A percentile compares a stretch with the other conserved stretches of the same genome.
Conservation (phyloP, 192 early-diverging fungal species). For the Pilaira anomala region DNA sequence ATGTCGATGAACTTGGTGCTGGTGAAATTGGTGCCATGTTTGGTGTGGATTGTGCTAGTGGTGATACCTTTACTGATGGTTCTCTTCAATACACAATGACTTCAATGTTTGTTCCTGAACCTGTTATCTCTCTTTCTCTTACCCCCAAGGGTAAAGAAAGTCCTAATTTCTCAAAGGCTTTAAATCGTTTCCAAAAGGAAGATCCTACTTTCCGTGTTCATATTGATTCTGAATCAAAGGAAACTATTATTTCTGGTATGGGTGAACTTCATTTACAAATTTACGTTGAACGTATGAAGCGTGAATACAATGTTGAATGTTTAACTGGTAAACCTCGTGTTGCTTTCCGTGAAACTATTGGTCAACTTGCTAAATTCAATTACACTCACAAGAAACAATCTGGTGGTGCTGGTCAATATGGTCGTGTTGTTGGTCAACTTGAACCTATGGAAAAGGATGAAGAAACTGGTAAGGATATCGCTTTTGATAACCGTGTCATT, state of each 20-base stretch:
- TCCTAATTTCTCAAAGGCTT: slow-evolving; percentile 61
- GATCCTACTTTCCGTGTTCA: slow-evolving; percentile 85
- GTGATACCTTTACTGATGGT: slow-evolving; percentile 97
- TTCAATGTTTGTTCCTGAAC: slow-evolving; percentile 96
- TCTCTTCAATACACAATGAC: slow-evolving; percentile 78
- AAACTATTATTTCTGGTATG: slow-evolving; percentile 89
- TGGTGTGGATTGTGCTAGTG: slow-evolving; percentile 94
- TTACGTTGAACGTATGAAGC: slow-evolving; percentile 97
- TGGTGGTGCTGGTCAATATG: slow-evolving; percentile 96
- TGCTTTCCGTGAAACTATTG: slow-evolving; percentile 94
- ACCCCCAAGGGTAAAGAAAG: slow-evolving; percentile 89
- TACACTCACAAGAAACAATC: slow-evolving; percentile 99
- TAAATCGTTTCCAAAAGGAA: slow-evolving; percentile 81
- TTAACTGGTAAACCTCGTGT: slow-evolving; percentile 96
- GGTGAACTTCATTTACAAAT: slow-evolving; percentile 86
- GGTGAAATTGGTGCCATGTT: slow-evolving; percentile 99
- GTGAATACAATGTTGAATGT: slow-evolving; percentile 96
- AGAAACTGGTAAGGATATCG: slow-evolving; percentile 59
- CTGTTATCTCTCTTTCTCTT: slow-evolving; percentile 93
- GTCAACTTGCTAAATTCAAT: slow-evolving; percentile 69
- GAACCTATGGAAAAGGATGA: slow-evolving; percentile 73
- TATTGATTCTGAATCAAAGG: slow-evolving; percentile 75
- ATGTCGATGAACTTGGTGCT: slow-evolving; percentile 86
- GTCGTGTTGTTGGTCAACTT: slow-evolving; percentile 84
- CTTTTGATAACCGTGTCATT: slow-evolving; percentile 82